Conservation (phyloP, 2,329 filamentous ascomycete species). For the Hawksworthiomyces lignivorus region DNA sequence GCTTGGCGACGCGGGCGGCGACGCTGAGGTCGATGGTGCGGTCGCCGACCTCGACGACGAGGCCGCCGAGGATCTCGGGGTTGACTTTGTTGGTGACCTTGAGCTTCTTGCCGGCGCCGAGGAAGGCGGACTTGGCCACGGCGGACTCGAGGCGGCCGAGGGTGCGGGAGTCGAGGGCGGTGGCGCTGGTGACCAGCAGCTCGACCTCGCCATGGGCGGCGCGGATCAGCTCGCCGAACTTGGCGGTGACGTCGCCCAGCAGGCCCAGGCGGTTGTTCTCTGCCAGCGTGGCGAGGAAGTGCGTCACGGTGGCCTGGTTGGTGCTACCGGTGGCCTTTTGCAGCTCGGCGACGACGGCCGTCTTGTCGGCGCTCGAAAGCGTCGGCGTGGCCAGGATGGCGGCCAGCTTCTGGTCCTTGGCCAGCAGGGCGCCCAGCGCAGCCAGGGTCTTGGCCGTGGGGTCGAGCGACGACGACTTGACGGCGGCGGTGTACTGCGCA, state of each 20-base stretch:
- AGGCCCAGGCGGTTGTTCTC: constrained; percentile 92
- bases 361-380: constrained; percentile 72
- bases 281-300: constrained; percentile 83
- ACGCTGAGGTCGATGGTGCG: constrained; percentile 97
- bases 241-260: constrained; percentile 73
- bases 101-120: constrained; percentile 90
- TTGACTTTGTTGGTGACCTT: constrained; percentile 94
- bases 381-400: constrained; percentile 73
- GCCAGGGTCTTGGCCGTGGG: constrained; percentile 72
- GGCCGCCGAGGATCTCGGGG: constrained; percentile 86
- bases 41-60: constrained; percentile 94
- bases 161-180: constrained; percentile 79
- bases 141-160: constrained; percentile 79
- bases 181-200: constrained; percentile 81
- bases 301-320: constrained; percentile 79
- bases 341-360: constrained; percentile 77
- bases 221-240: constrained; percentile 82
- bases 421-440: constrained; percentile 62
- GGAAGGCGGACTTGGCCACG: constrained; percentile 81
- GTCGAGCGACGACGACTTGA: constrained; percentile 81
- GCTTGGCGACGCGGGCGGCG: constrained; percentile 87
- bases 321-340: constrained; percentile 65
- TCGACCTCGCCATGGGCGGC: constrained; percentile 90
- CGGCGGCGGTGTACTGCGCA: constrained; percentile 84
- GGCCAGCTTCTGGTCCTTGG: constrained; percentile 75